Percentiles rank a stretch among this genome's conserved stretches.
These are phyloP conservation scores for Penicillium sp. DNA, from an alignment of 2,329 filamentous ascomycete genomes.

Conservation along the genomic window DNA sequence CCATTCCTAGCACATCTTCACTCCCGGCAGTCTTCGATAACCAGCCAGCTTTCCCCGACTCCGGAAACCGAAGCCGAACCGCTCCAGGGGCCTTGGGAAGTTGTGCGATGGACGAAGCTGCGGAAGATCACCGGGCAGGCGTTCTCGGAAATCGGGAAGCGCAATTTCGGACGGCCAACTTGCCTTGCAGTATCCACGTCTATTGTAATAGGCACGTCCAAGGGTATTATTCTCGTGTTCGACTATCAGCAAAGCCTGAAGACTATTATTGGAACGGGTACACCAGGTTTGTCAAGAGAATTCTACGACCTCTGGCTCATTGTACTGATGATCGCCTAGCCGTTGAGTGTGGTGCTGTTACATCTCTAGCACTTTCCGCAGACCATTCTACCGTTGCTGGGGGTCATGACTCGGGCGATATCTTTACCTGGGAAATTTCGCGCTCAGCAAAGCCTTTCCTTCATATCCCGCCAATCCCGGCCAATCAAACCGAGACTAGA, in stretches of 20 bases:
- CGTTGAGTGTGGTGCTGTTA: conserved; percentile 84
- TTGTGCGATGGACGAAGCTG: conserved; percentile 91
- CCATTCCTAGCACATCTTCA: conserved; percentile 74
- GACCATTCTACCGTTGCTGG: conserved; percentile 90
- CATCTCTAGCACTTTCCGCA: conserved; percentile 83
- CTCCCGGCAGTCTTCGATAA: conserved; percentile 76
- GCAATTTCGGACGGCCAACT: conserved; percentile 88
- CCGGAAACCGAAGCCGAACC: conserved; percentile 64
- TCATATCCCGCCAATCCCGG: conserved; percentile 73
- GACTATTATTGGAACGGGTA: conserved; percentile 87
- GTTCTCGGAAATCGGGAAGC: conserved; percentile 87
- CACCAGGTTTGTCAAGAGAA: conserved; percentile 64
- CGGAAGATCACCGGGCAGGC: conserved; percentile 84
- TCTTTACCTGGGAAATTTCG: conserved; percentile 94
- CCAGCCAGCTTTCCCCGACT: conserved; percentile 64
- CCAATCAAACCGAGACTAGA: conserved; percentile 61
- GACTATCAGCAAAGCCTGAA: conserved; percentile 96
- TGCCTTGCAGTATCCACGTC: conserved; percentile 84
- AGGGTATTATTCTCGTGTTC: conserved; percentile 91
- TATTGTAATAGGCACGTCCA: conserved; percentile 88
- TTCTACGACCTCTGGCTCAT: background rate
- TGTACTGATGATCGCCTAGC: conserved; percentile 50
- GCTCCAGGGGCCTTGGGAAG: conserved; percentile 85
- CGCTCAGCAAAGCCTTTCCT: conserved; percentile 83
- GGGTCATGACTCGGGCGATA: conserved; percentile 83